phyloP scores from a whole-genome alignment of 768 basidiomycete species.

The Porphyrellus cyaneotinctus region DNA sequence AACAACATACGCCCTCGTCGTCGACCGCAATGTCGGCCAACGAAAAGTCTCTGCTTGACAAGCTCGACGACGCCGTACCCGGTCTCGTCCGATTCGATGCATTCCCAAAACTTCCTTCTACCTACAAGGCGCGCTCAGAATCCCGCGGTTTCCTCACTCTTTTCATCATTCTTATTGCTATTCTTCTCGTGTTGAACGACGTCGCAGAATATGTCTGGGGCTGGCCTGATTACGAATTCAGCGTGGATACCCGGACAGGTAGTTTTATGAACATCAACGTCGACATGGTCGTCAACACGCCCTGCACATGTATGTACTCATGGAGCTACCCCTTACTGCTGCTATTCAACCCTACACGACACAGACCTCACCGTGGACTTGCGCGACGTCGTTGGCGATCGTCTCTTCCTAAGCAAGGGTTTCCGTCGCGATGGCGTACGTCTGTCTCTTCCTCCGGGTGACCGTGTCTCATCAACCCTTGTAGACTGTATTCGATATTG shows the following conservation, averaged over 20 bases:
- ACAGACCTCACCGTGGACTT: slow-evolving; percentile 84
- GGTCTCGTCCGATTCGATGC: slow-evolving; percentile 71
- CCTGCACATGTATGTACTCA: slow-evolving; percentile 76
- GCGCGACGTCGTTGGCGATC: slow-evolving; percentile 90
- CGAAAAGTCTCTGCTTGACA: slow-evolving; percentile 45
- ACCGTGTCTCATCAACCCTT: not conserved
- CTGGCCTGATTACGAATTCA: slow-evolving; percentile 87
- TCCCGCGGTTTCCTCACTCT: slow-evolving; percentile 80
- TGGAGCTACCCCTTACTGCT: not conserved
- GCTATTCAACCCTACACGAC: slow-evolving; percentile 3
- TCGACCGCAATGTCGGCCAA: too few relatives aligned
- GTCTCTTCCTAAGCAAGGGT: slow-evolving; percentile 75
- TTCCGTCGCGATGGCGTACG: slow-evolving; percentile 84
- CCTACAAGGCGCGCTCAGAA: slow-evolving; percentile 76
- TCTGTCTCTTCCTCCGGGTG: not conserved
- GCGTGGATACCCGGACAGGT: slow-evolving; percentile 62
- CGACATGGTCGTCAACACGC: slow-evolving; percentile 90
- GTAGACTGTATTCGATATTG: slow-evolving; percentile 75
- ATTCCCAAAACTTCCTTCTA: slow-evolving; percentile 78
- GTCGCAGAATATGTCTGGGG: slow-evolving; percentile 91
- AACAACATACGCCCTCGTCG: too few relatives aligned
- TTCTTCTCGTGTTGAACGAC: slow-evolving; percentile 82
- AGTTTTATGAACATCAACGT: slow-evolving; percentile 82
- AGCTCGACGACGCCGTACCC: slow-evolving; percentile 61
- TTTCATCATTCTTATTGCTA: slow-evolving; percentile 59